A percentile compares a stretch with the other conserved stretches of the same genome.
Evolutionary conservation across 257 asterid genomes (phyloP).

Genomic region (Solanum arcanum): DNA sequence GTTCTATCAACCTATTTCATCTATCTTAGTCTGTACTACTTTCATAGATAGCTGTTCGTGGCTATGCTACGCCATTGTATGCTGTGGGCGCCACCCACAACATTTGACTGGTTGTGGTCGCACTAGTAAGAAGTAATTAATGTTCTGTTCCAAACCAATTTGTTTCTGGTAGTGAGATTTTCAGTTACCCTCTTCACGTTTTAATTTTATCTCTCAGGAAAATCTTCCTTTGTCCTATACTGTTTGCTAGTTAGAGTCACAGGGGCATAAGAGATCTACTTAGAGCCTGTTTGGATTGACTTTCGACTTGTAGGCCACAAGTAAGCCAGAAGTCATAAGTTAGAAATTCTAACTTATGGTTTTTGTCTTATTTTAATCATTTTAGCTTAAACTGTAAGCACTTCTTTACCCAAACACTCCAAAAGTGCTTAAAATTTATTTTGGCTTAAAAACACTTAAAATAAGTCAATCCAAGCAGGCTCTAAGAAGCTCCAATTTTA

Average conservation of each 20-base stretch:
- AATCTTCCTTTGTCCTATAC: not conserved
- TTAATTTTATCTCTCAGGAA: not conserved
- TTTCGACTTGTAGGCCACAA: not conserved
- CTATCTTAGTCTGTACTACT: not conserved
- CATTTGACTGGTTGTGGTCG: not conserved
- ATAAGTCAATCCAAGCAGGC: not conserved
- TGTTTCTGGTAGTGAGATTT: not conserved
- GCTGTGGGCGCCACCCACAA: not conserved
- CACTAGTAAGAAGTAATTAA: not conserved
- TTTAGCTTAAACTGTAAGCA: not conserved
- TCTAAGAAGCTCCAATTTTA: not conserved
- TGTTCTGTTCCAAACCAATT: not conserved
- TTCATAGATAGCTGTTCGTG: not conserved
- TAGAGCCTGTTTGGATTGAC: not conserved
- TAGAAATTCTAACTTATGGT: not conserved
- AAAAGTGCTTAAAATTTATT: not conserved
- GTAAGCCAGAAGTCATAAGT: not conserved
- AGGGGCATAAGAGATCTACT: not conserved
- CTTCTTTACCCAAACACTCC: not conserved
- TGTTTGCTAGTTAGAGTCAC: not conserved
- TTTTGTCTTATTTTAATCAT: not conserved
- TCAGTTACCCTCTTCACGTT: not conserved
- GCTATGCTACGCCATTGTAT: not conserved
- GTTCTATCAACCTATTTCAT: slow-evolving; percentile 7
- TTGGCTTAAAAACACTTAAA: not conserved